Percentiles rank a stretch among this genome's conserved stretches.
Conservation (phyloP, 225 moss, liverwort and hornwort genomes). For the Polytrichum commune region DNA sequence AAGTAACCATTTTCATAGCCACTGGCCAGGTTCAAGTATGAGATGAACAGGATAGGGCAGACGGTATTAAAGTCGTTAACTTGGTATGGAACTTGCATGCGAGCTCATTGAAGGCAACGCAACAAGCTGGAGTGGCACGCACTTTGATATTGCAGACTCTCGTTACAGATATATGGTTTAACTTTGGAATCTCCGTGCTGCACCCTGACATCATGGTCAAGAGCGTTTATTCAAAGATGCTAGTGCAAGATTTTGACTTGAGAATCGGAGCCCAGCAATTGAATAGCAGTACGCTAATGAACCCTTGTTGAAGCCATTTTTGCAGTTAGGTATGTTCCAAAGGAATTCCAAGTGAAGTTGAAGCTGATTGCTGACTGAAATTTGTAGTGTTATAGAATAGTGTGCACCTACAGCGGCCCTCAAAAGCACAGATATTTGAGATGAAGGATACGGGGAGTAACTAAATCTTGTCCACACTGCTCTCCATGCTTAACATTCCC, state of each 20-base stretch:
- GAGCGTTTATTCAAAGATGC: neutral
- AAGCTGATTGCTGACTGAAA: too few relatives aligned
- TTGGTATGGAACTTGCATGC: conserved; percentile 46
- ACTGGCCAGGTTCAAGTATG: conserved; percentile 63
- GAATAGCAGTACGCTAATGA: too few relatives aligned
- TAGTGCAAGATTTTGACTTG: too few relatives aligned
- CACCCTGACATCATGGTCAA: conserved; percentile 20
- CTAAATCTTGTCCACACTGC: too few relatives aligned
- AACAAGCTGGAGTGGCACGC: conserved; percentile 38
- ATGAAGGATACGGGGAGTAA: too few relatives aligned
- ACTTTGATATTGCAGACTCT: conserved; percentile 33
- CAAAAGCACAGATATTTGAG: too few relatives aligned
- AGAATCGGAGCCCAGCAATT: too few relatives aligned
- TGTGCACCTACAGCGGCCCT: too few relatives aligned
- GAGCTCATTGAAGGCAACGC: conserved; percentile 39
- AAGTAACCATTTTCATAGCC: conserved; percentile 45
- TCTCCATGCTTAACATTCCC: too few relatives aligned
- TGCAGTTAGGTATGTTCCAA: neutral
- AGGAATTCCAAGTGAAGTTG: too few relatives aligned
- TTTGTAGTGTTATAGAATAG: too few relatives aligned
- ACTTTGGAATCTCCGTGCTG: conserved; percentile 15
- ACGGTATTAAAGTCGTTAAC: conserved; percentile 61
- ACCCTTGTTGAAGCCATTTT: neutral
- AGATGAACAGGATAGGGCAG: conserved; percentile 61
- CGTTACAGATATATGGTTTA: conserved; percentile 54